Conservation (phyloP, 768 basidiomycete species). For the Boletellus sp. region DNA sequence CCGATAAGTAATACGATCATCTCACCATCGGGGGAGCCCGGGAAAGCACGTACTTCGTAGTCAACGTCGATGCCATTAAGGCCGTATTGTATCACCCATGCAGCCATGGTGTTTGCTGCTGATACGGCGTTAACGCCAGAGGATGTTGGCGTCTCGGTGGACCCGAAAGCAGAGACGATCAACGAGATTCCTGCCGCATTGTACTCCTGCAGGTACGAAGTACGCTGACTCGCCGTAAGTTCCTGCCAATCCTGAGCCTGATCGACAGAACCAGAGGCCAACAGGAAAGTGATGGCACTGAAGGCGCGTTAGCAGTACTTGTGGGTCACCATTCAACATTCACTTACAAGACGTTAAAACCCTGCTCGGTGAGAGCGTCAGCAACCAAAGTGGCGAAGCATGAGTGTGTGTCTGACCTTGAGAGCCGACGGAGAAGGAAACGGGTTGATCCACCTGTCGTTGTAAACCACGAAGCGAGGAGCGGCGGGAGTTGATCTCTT, state of each 20-base stretch:
- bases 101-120: conserved; percentile 42
- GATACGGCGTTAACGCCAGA: conserved; percentile 36
- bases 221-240: conserved; percentile 37
- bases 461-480: conserved; percentile 47
- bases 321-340: neutral
- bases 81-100: conserved; percentile 44
- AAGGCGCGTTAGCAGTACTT: neutral
- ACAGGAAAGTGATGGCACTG: conserved; percentile 42
- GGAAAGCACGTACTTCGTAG: conserved; percentile 36
- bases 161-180: conserved; percentile 54
- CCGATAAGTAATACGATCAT: neutral
- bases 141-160: conserved; percentile 41
- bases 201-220: conserved; percentile 44
- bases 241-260: conserved; percentile 45
- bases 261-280: conserved; percentile 40
- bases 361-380: conserved; percentile 16
- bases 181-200: conserved; percentile 53
- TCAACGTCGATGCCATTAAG: conserved; percentile 54
- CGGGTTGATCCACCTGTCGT: conserved; percentile 41
- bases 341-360: conserved; percentile 36
- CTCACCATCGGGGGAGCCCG: neutral
- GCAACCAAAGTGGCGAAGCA: neutral
- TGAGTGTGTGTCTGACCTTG: conserved; percentile 27
- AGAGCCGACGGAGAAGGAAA: conserved; percentile 44
- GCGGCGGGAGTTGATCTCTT: conserved; percentile 33